Evolutionary conservation across 1,284 basidiomycete genomes (phyloP).

Genomic region (Ustilago trichophora): DNA sequence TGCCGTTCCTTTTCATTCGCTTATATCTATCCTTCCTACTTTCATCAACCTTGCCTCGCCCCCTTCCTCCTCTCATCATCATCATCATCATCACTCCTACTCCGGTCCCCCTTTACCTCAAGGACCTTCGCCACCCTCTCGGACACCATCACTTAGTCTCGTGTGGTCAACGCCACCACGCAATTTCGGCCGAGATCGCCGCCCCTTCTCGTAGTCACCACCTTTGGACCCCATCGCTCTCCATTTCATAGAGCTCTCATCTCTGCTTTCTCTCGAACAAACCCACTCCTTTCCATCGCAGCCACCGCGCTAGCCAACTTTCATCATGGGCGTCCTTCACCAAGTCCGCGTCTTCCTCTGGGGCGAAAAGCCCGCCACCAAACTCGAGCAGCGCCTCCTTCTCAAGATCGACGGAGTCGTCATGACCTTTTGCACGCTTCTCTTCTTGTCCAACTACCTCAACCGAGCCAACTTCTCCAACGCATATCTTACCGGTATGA

Average conservation of each 20-base stretch:
- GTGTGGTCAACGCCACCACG: too few species aligned
- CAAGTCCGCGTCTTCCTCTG: conserved; percentile 37
- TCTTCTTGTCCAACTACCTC: conserved; percentile 48
- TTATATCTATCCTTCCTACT: not conserved
- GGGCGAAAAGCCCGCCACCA: conserved; percentile 41
- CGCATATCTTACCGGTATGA: conserved; percentile 80
- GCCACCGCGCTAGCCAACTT: not conserved
- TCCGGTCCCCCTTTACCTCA: not conserved
- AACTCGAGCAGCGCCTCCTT: conserved; percentile 34
- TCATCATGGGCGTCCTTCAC: conserved; percentile 31
- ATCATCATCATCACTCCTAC: not conserved
- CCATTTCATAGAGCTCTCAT: not conserved
- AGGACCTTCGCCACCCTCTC: not conserved
- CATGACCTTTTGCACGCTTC: conserved; percentile 45
- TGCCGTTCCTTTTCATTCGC: too few species aligned
- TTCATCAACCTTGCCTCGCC: too few species aligned
- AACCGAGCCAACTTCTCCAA: conserved; percentile 51
- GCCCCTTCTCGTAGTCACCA: too few species aligned
- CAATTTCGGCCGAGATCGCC: too few species aligned
- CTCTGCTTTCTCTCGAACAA: too few species aligned
- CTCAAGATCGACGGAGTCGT: conserved; percentile 52
- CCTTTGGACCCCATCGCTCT: too few species aligned
- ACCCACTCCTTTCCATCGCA: not conserved
- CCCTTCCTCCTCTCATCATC: not conserved
- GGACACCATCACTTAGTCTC: too few species aligned